Evolutionary conservation across 352 stramenopile species (phyloP).

Genomic region (Phytophthora brassicae): DNA sequence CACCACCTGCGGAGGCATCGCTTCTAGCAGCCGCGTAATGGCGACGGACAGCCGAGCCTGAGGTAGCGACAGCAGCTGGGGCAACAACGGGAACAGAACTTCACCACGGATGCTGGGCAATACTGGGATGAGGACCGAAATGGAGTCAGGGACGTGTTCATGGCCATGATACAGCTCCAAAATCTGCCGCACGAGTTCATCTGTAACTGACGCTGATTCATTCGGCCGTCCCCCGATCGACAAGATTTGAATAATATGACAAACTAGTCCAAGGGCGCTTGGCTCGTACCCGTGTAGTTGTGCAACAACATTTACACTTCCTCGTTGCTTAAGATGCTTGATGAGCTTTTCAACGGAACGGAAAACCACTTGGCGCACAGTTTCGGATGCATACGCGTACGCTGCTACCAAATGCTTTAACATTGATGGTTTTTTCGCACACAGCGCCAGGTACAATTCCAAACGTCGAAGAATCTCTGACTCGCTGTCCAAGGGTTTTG

Average conservation of each 20-base stretch:
- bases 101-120: constrained; percentile 57
- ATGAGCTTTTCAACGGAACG: constrained; percentile 85
- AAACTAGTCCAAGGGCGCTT: constrained; percentile 64
- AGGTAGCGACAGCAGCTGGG: constrained; percentile 56
- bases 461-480: constrained; percentile 65
- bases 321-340: constrained; percentile 77
- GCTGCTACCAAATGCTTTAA: constrained; percentile 57
- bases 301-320: constrained; percentile 56
- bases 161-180: constrained; percentile 65
- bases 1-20: constrained; percentile 66
- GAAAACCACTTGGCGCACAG: constrained; percentile 73
- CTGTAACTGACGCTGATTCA: constrained; percentile 33
- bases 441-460: constrained; percentile 72
- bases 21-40: constrained; percentile 72
- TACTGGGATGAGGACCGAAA: constrained; percentile 72
- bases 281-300: constrained; percentile 69
- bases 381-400: constrained; percentile 60
- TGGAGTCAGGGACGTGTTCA: constrained; percentile 55
- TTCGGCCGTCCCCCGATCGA: constrained; percentile 41
- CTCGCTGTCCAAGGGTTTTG: constrained; percentile 44
- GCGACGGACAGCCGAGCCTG: constrained; percentile 57
- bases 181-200: constrained; percentile 65
- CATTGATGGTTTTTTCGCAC: constrained; percentile 73
- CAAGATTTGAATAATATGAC: constrained; percentile 79
- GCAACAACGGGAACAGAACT: constrained; percentile 63